These are phyloP conservation scores for Auriculariales sp. DNA, from an alignment of 768 basidiomycete genomes.

Conservation along the genomic window DNA sequence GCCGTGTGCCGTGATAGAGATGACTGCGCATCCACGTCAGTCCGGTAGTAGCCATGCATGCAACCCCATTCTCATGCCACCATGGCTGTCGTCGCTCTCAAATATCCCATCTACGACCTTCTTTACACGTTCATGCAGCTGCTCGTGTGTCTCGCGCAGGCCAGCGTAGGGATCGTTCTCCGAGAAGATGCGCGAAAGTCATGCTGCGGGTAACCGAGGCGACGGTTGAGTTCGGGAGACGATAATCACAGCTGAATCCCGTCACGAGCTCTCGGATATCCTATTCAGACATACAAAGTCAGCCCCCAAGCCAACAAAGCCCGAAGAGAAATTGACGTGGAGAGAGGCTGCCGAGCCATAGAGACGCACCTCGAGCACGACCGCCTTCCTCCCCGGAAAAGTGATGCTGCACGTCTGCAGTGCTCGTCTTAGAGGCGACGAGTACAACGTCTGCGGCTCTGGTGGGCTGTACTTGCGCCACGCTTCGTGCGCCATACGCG, in stretches of 20 bases:
- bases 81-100: background rate
- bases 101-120: background rate
- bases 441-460: background rate
- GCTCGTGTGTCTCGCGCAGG: background rate
- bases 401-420: background rate
- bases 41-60: background rate
- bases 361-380: background rate
- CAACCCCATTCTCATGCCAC: background rate
- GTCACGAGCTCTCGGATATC: background rate
- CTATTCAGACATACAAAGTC: no score
- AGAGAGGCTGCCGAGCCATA: background rate
- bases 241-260: background rate
- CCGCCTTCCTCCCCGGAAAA: background rate
- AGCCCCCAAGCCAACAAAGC: no score
- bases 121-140: background rate
- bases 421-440: background rate
- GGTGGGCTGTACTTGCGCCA: background rate
- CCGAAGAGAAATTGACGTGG: no score
- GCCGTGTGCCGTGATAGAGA: background rate
- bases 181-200: background rate
- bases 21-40: background rate
- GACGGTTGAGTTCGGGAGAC: background rate
- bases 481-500: background rate
- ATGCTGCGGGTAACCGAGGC: background rate
- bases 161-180: background rate